These are phyloP conservation scores for Capsella bursapastoris DNA, from an alignment of 345 rosid genomes.

Conservation along the genomic window DNA sequence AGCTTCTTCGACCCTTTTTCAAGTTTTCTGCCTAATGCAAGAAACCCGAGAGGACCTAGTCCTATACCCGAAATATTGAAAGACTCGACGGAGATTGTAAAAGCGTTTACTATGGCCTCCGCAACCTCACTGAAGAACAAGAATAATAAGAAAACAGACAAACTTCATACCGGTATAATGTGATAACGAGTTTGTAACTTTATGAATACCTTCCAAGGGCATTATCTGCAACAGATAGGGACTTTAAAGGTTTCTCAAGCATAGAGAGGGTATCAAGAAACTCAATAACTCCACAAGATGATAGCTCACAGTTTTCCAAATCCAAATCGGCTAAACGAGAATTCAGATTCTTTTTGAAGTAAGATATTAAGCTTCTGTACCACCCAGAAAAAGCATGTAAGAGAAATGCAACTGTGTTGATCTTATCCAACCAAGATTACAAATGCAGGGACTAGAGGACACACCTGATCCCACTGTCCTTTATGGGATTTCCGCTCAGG, in stretches of 20 bases:
- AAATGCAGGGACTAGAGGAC: slow-evolving; percentile 36
- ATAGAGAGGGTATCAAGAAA: slow-evolving; percentile 62
- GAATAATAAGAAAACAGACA: slow-evolving; percentile 27
- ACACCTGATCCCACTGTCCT: slow-evolving; percentile 80
- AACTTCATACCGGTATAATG: slow-evolving; percentile 21
- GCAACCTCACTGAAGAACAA: slow-evolving; percentile 64
- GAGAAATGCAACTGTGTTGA: slow-evolving; percentile 31
- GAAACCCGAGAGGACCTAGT: slow-evolving; percentile 76
- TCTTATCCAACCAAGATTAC: slow-evolving; percentile 5
- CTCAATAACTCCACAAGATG: slow-evolving; percentile 60
- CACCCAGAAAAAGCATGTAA: slow-evolving; percentile 32
- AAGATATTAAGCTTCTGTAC: slow-evolving; percentile 76
- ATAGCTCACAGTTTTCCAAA: slow-evolving; percentile 80
- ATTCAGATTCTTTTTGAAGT: slow-evolving; percentile 57
- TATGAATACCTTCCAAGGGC: slow-evolving; percentile 68
- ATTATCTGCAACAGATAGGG: slow-evolving; percentile 82
- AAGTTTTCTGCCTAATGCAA: slow-evolving; percentile 51
- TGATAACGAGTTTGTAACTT: neutral
- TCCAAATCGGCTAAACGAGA: slow-evolving; percentile 59
- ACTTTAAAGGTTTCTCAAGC: slow-evolving; percentile 53
- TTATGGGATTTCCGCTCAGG: slow-evolving; percentile 83
- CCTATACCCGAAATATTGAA: slow-evolving; percentile 81
- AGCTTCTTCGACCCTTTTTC: slow-evolving; percentile 51
- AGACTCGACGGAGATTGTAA: slow-evolving; percentile 53
- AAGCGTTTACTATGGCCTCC: slow-evolving; percentile 56